Percentiles rank a stretch among this genome's conserved stretches.
phyloP scores from a whole-genome alignment of 1,139 yeast genomes.

The Pichia sp. region DNA sequence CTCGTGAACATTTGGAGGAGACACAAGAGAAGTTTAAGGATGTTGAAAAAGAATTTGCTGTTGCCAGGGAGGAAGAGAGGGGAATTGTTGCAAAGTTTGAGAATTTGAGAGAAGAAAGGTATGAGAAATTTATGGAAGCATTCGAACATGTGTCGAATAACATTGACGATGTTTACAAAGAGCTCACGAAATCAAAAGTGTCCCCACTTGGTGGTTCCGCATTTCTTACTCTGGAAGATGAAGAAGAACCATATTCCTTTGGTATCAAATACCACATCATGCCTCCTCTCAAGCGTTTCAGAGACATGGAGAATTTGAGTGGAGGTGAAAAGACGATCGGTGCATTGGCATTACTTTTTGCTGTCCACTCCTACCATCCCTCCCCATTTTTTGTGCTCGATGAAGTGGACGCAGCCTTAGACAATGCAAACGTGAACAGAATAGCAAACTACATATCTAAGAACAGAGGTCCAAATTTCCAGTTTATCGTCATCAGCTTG shows the following conservation, averaged over 20 bases:
- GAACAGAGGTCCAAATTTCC: conserved; percentile 75
- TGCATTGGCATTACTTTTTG: conserved; percentile 85
- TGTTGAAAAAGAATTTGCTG: conserved; percentile 59
- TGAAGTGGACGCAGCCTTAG: conserved; percentile 97
- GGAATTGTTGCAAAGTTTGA: conserved; percentile 51
- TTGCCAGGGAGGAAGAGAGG: conserved; percentile 56
- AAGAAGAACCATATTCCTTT: conserved; percentile 77
- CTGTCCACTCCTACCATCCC: conserved; percentile 86
- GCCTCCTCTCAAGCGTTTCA: conserved; percentile 93
- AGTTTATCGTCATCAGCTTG: conserved; percentile 88
- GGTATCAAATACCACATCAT: conserved; percentile 91
- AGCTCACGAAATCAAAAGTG: conserved; percentile 61
- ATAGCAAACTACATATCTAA: conserved; percentile 78
- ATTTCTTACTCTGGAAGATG: conserved; percentile 76
- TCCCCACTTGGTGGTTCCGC: conserved; percentile 92
- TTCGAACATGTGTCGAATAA: conserved; percentile 66
- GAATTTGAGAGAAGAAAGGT: conserved; percentile 52
- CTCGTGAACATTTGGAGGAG: conserved; percentile 67
- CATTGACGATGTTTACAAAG: conserved; percentile 81
- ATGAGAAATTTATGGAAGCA: conserved; percentile 59
- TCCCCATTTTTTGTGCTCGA: conserved; percentile 95
- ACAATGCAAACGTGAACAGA: conserved; percentile 76
- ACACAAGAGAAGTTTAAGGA: conserved; percentile 55
- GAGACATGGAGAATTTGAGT: conserved; percentile 87
- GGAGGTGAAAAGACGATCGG: conserved; percentile 99